Conservation (phyloP, 169 alveolate genomes). For the Cyclospora cayetanensis region DNA sequence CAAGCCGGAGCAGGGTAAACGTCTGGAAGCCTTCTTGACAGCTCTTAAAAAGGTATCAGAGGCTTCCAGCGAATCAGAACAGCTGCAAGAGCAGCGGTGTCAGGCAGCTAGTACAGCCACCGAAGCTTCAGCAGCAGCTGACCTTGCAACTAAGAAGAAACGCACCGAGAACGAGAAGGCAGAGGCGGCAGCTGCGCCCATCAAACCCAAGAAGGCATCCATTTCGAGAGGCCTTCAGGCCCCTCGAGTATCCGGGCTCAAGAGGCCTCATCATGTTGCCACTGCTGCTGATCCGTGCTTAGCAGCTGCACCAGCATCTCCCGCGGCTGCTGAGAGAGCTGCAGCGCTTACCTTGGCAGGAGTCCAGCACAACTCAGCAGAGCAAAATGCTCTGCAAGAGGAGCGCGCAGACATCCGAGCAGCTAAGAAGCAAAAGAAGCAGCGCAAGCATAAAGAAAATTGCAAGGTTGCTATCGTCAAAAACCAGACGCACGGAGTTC, state of each 20-base stretch:
- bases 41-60: slow-evolving; percentile 33
- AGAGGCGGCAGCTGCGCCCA: not conserved
- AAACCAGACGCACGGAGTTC: too few species aligned
- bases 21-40: slow-evolving; percentile 42
- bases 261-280: slow-evolving; percentile 16
- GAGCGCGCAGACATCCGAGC: not conserved
- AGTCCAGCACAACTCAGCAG: not conserved
- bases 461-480: too few species aligned
- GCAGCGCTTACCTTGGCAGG: not conserved
- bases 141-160: not conserved
- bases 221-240: slow-evolving; percentile 22
- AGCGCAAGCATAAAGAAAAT: not conserved
- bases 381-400: not conserved
- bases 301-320: not conserved
- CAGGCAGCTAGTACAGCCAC: not conserved
- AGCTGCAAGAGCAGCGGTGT: not conserved
- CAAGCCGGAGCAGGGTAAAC: slow-evolving; percentile 37
- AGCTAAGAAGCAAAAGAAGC: not conserved
- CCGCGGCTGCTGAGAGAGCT: not conserved
- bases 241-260: slow-evolving; percentile 59
- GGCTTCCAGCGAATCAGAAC: not conserved
- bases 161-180: not conserved
- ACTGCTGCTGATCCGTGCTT: not conserved
- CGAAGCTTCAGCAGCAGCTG: not conserved
- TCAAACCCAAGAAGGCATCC: not conserved